Evolutionary conservation across 2,329 filamentous ascomycete species (phyloP).

Genomic region (Fusarium torulosum): DNA sequence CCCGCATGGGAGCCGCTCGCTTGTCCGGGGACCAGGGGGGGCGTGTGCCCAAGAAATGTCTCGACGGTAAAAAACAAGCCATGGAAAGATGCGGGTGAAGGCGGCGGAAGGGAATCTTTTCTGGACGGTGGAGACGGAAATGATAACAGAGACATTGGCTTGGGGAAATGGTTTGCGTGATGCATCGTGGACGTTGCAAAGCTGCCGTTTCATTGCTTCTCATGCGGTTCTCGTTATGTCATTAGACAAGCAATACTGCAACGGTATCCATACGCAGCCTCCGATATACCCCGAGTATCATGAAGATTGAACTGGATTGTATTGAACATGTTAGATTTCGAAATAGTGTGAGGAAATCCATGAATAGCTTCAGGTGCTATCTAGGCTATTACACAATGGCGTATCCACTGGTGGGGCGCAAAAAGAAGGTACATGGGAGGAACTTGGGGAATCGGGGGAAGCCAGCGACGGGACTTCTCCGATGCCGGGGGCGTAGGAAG

Average conservation of each 20-base stretch:
- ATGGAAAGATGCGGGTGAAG: conserved; percentile 22
- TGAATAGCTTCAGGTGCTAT: neutral
- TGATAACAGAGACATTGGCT: conserved; percentile 14
- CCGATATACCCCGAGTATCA: conserved; percentile 31
- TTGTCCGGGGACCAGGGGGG: conserved; percentile 32
- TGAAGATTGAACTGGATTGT: conserved; percentile 19
- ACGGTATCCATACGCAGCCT: conserved; percentile 25
- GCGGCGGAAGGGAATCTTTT: conserved; percentile 36
- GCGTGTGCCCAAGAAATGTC: conserved; percentile 15
- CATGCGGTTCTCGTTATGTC: conserved; percentile 35
- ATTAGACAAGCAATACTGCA: conserved; percentile 30
- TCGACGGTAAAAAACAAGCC: conserved; percentile 9
- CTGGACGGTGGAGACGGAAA: conserved; percentile 26
- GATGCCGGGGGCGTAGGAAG: conserved; percentile 32
- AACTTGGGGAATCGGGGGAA: conserved; percentile 17
- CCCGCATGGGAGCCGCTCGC: conserved; percentile 45
- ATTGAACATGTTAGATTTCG: neutral
- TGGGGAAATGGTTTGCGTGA: conserved; percentile 8
- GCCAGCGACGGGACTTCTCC: conserved; percentile 30
- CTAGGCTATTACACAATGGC: conserved; percentile 40
- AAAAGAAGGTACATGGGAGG: conserved; percentile 16
- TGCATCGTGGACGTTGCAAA: neutral
- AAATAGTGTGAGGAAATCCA: neutral
- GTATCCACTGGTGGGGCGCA: conserved; percentile 39
- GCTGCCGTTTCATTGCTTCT: conserved; percentile 4